Percentiles rank a stretch among this genome's conserved stretches.
Evolutionary conservation across 1,139 yeast genomes (phyloP).

Genomic region (Tardiomyces depauwii): DNA sequence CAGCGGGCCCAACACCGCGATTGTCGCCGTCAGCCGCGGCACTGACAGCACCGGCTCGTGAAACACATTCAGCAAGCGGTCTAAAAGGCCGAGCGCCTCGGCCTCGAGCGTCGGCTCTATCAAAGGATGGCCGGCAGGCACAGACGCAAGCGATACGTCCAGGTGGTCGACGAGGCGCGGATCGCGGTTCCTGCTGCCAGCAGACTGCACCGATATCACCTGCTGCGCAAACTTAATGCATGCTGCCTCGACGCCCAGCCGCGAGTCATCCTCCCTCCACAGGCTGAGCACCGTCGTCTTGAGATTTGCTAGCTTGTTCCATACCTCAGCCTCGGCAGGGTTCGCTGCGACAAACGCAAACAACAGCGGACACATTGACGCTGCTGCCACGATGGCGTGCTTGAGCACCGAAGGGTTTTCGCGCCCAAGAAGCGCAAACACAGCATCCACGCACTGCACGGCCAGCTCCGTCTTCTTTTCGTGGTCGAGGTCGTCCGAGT

Average conservation of each 20-base stretch:
- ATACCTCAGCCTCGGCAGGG: conserved; percentile 16
- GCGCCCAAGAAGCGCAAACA: conserved; percentile 19
- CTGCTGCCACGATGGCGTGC: conserved; percentile 20
- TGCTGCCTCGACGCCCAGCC: conserved; percentile 43
- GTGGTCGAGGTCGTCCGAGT: conserved; percentile 19
- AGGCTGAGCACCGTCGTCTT: conserved; percentile 21
- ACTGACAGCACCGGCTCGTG: conserved; percentile 28
- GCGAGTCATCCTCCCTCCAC: conserved; percentile 20
- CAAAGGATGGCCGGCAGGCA: conserved; percentile 57
- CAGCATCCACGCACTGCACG: conserved; percentile 21
- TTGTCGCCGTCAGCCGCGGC: conserved; percentile 22
- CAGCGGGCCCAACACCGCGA: conserved; percentile 26
- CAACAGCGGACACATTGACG: conserved; percentile 25
- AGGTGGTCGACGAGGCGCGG: conserved; percentile 21
- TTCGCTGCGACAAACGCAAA: conserved; percentile 21
- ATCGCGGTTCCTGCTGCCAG: conserved; percentile 26
- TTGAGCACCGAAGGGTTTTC: conserved; percentile 20
- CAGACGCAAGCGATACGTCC: conserved; percentile 47
- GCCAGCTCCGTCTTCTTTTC: conserved; percentile 21
- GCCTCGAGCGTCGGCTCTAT: conserved; percentile 50
- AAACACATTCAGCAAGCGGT: conserved; percentile 46
- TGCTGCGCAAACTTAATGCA: conserved; percentile 62
- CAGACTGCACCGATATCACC: conserved; percentile 60
- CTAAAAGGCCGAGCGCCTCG: conserved; percentile 63
- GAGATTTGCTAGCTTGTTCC: conserved; percentile 21